Conservation (phyloP, 1,139 yeast genomes). For the Spathaspora sp. region DNA sequence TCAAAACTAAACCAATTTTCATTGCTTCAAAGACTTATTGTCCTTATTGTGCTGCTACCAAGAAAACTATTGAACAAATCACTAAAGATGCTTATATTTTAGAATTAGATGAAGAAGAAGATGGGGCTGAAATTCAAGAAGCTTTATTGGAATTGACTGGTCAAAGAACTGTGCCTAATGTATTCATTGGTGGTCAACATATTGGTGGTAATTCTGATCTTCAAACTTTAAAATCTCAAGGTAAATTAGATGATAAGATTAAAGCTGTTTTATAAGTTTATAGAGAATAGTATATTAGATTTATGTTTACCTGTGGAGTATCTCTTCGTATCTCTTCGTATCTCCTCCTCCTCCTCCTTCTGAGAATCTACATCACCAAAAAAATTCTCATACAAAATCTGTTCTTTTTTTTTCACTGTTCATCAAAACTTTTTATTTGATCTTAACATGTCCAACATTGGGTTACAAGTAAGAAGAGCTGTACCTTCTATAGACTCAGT, state of each 20-base stretch:
- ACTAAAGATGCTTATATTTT: constrained; percentile 57
- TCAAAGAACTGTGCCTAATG: constrained; percentile 91
- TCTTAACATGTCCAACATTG: constrained; percentile 47
- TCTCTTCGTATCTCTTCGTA: too few species aligned
- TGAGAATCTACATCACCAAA: too few species aligned
- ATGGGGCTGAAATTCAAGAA: constrained; percentile 63
- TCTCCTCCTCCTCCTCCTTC: too few species aligned
- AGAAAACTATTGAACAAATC: constrained; percentile 54
- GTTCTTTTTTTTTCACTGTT: neutral
- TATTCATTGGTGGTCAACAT: constrained; percentile 86
- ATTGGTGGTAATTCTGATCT: constrained; percentile 93
- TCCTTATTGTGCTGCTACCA: constrained; percentile 71
- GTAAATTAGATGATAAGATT: constrained; percentile 34
- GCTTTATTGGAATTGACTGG: constrained; percentile 78
- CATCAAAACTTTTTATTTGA: neutral
- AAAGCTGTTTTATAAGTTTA: constrained; percentile 36
- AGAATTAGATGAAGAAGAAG: constrained; percentile 56
- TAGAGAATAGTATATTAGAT: too few species aligned
- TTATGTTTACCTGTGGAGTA: too few species aligned
- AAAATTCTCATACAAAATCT: neutral
- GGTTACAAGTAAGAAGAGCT: constrained; percentile 81
- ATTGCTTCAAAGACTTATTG: constrained; percentile 79
- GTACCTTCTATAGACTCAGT: constrained; percentile 84
- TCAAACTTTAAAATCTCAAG: constrained; percentile 52
- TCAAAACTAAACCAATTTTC: constrained; percentile 67